Evolutionary conservation across 208 protist species (phyloP).

Genomic region (Crithidia thermophila): DNA sequence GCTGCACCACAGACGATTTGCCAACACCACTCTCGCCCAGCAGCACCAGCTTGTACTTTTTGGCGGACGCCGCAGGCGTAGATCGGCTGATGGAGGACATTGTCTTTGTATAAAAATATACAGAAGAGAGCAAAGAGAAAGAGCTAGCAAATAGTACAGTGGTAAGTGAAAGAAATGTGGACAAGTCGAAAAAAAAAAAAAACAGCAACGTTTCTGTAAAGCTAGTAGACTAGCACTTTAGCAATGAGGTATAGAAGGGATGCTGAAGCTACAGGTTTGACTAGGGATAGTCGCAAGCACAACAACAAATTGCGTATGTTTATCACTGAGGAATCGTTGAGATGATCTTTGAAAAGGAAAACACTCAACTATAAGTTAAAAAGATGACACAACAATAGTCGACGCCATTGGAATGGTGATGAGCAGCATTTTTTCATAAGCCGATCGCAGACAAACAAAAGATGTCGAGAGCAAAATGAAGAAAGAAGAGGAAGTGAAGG

Average conservation of each 20-base stretch:
- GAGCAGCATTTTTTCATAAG: no score
- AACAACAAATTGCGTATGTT: neutral
- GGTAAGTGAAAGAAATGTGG: neutral
- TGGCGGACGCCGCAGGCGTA: constrained; percentile 11
- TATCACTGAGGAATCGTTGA: neutral
- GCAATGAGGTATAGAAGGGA: no score
- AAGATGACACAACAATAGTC: no score
- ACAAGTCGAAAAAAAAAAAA: no score
- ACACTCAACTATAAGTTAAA: neutral
- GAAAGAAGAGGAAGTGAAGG: neutral
- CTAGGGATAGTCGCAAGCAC: neutral
- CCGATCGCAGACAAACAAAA: no score
- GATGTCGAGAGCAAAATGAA: neutral
- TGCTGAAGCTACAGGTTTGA: no score
- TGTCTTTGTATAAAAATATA: neutral
- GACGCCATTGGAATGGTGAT: no score
- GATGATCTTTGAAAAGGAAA: neutral
- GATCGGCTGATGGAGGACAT: constrained; percentile 19
- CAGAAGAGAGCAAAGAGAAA: neutral
- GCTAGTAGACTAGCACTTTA: neutral
- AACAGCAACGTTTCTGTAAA: neutral
- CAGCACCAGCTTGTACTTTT: constrained; percentile 89
- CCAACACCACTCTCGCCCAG: constrained; percentile 90
- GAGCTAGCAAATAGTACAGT: neutral
- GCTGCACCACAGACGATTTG: constrained; percentile 89